phyloP scores from a whole-genome alignment of 2,329 filamentous ascomycete species.

The Chrysoporthe deuterocubensis region DNA sequence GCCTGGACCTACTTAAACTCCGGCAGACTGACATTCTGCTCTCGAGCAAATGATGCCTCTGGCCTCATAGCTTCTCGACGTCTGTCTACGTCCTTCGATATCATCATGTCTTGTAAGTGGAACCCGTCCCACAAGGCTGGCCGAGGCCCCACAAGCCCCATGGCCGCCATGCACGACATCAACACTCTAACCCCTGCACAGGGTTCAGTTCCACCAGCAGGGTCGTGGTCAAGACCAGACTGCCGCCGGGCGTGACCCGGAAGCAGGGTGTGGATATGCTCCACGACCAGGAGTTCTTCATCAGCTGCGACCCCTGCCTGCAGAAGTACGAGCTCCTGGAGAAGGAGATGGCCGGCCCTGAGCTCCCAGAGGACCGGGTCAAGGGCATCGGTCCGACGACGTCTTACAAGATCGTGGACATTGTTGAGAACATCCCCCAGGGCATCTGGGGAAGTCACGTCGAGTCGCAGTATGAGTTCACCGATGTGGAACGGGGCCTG shows the following conservation, averaged over 20 bases:
- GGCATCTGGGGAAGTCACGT: conserved; percentile 59
- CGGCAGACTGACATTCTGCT: neutral
- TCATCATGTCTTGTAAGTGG: conserved; percentile 17
- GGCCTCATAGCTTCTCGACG: neutral
- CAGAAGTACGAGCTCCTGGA: conserved; percentile 45
- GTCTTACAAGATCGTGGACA: conserved; percentile 35
- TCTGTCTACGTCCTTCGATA: neutral
- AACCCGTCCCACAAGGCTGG: conserved; percentile 1
- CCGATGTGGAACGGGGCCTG: conserved; percentile 51
- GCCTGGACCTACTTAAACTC: neutral
- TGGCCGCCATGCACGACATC: conserved; percentile 10
- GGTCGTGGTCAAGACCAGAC: conserved; percentile 47
- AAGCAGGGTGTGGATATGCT: conserved; percentile 49
- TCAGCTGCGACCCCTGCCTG: conserved; percentile 57
- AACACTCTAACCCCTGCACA: conserved; percentile 17
- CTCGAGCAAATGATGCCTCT: neutral
- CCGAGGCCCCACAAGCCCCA: conserved; percentile 3
- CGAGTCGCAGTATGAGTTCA: conserved; percentile 58
- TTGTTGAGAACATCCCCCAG: conserved; percentile 38
- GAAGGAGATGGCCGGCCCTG: conserved; percentile 29
- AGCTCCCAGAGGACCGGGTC: conserved; percentile 33
- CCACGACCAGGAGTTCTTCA: conserved; percentile 56
- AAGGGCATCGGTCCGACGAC: conserved; percentile 34
- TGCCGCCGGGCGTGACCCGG: conserved; percentile 44
- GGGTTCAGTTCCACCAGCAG: conserved; percentile 51